Base-by-base conservation (phyloP, 106 monocot species). In the Phalaenopsis equestris region DNA sequence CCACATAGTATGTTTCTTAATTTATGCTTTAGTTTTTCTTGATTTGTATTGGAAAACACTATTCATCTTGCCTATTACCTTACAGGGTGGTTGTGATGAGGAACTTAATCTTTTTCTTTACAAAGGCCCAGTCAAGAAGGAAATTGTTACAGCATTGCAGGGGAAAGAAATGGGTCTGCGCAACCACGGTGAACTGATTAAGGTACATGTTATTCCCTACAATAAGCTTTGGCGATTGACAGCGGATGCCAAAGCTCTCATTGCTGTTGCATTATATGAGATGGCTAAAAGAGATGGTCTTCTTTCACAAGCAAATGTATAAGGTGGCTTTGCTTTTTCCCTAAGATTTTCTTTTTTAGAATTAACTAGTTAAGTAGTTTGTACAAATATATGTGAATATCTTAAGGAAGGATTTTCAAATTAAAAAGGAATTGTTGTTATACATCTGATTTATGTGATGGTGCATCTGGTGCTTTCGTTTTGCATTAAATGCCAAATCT, bases 11-110 rank as follows among this genome's bases (percentile, higher is more conserved):
- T 11, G 11, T 48, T 48, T 11, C 11, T 48, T 7, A 12, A 14
- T 72, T 10, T 52, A 14, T 52, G 52, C 12, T 12, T 10, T 52
- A 1, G 14, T 52, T 52, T 12, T 52, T 52, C 52, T 52, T 52
- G 12, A 12, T 52, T 14, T 52, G 14, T 14, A 14, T 15, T 12
- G 52, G 52, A 10, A 15, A 52, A 52, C 10, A 2, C 52, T 2
- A 52, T 52, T 52, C 12, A 52, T 52, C 52, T 52, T 14, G 5
- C 18, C 3, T 7, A 21, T 45, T 75, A 49, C 9, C 49, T 24
- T 76, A 46, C 19, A 99, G 99, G 99, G 99, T 57, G 99, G 95
- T 24, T 95, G 88, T 81, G 99, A 99, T 82, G 99, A 99, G 76
- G 99, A 99, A 79, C 83, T 99, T 24, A 95, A 89, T 56, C 61